Base-by-base conservation (phyloP, 2,329 filamentous ascomycete genomes). In the Diatrype stigma region DNA sequence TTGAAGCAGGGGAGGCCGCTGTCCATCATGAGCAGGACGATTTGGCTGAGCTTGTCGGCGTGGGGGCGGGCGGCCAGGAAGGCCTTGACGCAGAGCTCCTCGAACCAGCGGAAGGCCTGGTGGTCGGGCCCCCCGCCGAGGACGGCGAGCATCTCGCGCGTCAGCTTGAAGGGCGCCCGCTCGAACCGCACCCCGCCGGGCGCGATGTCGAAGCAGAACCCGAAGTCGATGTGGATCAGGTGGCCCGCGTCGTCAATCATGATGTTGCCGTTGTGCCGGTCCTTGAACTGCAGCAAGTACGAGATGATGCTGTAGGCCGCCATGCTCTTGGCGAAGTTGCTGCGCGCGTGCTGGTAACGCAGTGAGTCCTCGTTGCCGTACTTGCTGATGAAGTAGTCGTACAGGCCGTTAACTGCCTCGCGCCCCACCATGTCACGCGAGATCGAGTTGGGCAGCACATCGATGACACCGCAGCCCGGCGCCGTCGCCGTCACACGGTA, bases 271-370 rank as follows among this genome's bases (percentile, higher is more conserved):
- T 99, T 99, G 74, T 99, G 94, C 3, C 94, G 86, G 68, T 99
- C 94, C 71, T 99, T 99, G 85, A 99, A 97, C 65, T 99, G 95
- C 35, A 99, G 76, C 14, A 99, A 78, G 73, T 96, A 99, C 0
- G 90, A 95, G 58, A 99, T 97, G 63, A 99, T 87, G 17, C 89
- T 95, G 75, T 99, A 99, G 12, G 94, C 95, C 0, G 95, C 94
- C 94, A 99, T 97, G 66, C 88, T 94, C 76, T 99, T 99, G 71
- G 99, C 92, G 67, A 99, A 99, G 71, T 97, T 97, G 73, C 83
- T 92, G 56, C 94, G 87, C 11, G 94, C 94, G 69, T 93, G 87
- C 71, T 99, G 95, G 78, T 96, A 99, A 37, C 86, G 85, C 46
- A 96, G 86, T 1, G 90, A 95, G 69, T 97, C 91, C 70, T 97